A percentile compares a stretch with the other conserved stretches of the same genome.
These are phyloP conservation scores for Blastobotrys chiropterorum DNA, from an alignment of 805 yeast genomes.

Conservation along the genomic window DNA sequence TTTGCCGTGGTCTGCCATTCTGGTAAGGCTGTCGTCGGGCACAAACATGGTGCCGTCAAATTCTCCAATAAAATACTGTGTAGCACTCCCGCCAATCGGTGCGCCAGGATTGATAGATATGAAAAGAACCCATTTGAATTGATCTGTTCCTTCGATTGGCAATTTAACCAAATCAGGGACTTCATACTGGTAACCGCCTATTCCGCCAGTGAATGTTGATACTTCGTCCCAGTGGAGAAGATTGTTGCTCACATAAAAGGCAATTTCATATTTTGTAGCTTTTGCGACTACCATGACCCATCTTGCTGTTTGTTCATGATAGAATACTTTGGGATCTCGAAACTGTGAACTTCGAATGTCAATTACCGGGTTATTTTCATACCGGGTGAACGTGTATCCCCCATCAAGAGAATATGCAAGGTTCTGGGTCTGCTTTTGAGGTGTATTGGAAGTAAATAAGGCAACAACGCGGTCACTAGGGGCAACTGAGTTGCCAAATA, in stretches of 20 bases:
- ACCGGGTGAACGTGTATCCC: slow-evolving; percentile 33
- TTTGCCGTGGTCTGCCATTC: slow-evolving; percentile 34
- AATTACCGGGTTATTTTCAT: slow-evolving; percentile 31
- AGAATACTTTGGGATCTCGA: not conserved
- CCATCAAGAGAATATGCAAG: slow-evolving; percentile 34
- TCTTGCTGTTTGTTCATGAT: not conserved
- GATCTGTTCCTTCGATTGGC: no score
- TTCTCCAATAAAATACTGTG: slow-evolving; percentile 38
- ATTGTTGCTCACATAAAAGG: not conserved
- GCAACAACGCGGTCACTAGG: slow-evolving; percentile 33
- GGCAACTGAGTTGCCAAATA: slow-evolving; percentile 13
- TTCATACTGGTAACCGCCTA: no score
- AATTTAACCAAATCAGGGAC: no score
- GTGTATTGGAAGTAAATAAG: slow-evolving; percentile 30
- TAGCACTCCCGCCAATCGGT: slow-evolving; percentile 37
- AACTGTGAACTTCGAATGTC: slow-evolving; percentile 14
- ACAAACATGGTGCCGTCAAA: slow-evolving; percentile 35
- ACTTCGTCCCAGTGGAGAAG: no score
- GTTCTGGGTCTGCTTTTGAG: slow-evolving; percentile 29
- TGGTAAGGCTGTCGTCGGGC: slow-evolving; percentile 28
- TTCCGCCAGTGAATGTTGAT: no score
- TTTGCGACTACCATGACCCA: slow-evolving; percentile 1
- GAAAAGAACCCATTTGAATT: slow-evolving; percentile 39
- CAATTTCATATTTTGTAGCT: not conserved
- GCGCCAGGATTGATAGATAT: slow-evolving; percentile 39